A percentile compares a stretch with the other conserved stretches of the same genome.
Conservation (phyloP, 2,329 filamentous ascomycete genomes). For the Aspergillaceae sp. region DNA sequence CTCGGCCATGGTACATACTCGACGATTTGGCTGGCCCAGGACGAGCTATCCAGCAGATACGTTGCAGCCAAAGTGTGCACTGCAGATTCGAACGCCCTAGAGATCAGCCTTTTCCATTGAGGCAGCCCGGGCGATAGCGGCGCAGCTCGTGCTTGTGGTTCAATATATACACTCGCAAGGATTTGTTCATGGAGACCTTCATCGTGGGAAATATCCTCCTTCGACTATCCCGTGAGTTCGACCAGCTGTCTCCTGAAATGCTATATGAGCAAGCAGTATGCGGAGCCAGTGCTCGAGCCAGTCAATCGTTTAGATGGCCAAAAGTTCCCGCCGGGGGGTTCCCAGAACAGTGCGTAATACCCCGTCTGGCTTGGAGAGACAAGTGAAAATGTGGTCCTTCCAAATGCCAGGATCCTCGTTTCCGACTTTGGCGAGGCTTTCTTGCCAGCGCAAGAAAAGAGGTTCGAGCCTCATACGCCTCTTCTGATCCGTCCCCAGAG, state of each 20-base stretch:
- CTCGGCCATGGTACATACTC: conserved; percentile 31
- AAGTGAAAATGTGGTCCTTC: conserved; percentile 22
- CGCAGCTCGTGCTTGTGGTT: conserved; percentile 24
- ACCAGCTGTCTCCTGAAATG: conserved; percentile 9
- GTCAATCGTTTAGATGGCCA: conserved; percentile 15
- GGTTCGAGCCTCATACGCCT: conserved; percentile 22
- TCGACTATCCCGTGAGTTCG: conserved; percentile 8
- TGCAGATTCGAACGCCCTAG: conserved; percentile 12
- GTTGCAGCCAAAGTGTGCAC: conserved; percentile 22
- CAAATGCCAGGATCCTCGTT: conserved; percentile 19
- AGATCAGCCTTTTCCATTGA: conserved; percentile 16
- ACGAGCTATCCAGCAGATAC: conserved; percentile 14
- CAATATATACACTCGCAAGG: conserved; percentile 15
- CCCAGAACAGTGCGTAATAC: conserved; percentile 20
- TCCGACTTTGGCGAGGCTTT: conserved; percentile 34
- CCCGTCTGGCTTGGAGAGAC: conserved; percentile 30
- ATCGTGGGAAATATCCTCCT: conserved; percentile 31
- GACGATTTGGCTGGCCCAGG: conserved; percentile 22
- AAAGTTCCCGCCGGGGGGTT: conserved; percentile 18
- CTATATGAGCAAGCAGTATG: conserved; percentile 16
- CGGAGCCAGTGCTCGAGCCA: conserved; percentile 11
- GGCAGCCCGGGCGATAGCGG: conserved; percentile 16
- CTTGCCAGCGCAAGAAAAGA: conserved; percentile 12
- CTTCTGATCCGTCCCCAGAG: conserved; percentile 28
- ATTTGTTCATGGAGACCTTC: conserved; percentile 29